Conservation (phyloP, 371 early-diverging fungal species). For the Saksenaea vasiformis region DNA sequence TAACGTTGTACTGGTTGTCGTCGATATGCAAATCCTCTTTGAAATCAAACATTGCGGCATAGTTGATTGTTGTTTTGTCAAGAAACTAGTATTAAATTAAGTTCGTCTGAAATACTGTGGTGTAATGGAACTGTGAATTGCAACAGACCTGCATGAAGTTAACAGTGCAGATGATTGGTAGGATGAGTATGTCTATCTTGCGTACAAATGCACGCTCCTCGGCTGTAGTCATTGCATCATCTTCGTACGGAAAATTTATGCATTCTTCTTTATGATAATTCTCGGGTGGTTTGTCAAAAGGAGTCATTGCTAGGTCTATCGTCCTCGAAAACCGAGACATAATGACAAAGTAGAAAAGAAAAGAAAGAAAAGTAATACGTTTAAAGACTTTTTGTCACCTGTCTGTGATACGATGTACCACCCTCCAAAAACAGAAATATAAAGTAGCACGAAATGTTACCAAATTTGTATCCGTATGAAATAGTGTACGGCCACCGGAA, state of each 20-base stretch:
- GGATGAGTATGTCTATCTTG: constrained; percentile 34
- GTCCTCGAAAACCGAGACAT: neutral
- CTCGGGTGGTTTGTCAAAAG: neutral
- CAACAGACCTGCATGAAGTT: constrained; percentile 37
- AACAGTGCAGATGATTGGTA: constrained; percentile 40
- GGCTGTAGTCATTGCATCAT: constrained; percentile 14
- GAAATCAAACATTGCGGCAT: neutral
- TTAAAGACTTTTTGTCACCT: too few relatives aligned
- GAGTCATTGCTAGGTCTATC: neutral
- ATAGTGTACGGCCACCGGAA: too few relatives aligned
- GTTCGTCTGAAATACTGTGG: neutral
- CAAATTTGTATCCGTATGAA: too few relatives aligned
- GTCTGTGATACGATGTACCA: too few relatives aligned
- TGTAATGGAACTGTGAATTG: neutral
- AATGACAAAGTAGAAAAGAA: neutral
- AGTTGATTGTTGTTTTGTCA: neutral
- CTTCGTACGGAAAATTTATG: neutral
- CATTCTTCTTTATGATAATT: neutral
- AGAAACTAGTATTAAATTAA: neutral
- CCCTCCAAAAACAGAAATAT: too few relatives aligned
- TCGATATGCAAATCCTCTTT: neutral
- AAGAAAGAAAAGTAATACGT: neutral
- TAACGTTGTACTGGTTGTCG: neutral
- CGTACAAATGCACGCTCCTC: constrained; percentile 42
- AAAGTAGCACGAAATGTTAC: too few relatives aligned